These are phyloP conservation scores for Tricholoma sp. DNA, from an alignment of 768 basidiomycete genomes.

Conservation along the genomic window DNA sequence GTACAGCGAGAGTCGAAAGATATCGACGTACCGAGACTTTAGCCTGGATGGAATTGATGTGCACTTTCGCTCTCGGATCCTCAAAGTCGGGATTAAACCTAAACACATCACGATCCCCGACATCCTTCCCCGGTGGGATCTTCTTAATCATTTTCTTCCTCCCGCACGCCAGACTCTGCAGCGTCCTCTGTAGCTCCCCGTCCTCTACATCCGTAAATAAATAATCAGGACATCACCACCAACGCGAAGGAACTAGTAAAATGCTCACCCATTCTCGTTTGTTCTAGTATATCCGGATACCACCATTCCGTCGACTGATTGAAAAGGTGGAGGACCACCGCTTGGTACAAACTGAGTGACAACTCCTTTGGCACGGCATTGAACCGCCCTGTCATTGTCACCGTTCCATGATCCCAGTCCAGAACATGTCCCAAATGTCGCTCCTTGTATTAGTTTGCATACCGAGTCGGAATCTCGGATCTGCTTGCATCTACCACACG, in stretches of 20 bases:
- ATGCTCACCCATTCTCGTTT: constrained; percentile 69
- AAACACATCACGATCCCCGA: constrained; percentile 74
- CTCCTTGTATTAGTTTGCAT: constrained; percentile 64
- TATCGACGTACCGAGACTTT: too few relatives aligned
- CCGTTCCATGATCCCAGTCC: constrained; percentile 87
- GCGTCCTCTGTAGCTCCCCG: constrained; percentile 48
- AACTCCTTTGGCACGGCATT: constrained; percentile 72
- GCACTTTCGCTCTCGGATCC: constrained; percentile 72
- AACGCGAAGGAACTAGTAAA: neutral
- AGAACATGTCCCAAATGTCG: constrained; percentile 76
- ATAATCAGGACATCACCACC: neutral
- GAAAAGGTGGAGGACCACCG: too few relatives aligned
- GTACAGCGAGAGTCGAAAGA: too few relatives aligned
- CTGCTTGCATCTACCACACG: constrained; percentile 59
- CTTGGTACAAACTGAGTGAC: constrained; percentile 83
- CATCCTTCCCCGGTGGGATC: constrained; percentile 70
- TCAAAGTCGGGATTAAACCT: constrained; percentile 79
- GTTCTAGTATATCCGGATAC: constrained; percentile 62
- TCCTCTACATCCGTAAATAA: constrained; percentile 41
- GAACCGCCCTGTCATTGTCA: constrained; percentile 70
- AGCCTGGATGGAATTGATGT: too few relatives aligned
- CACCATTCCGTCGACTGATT: too few relatives aligned
- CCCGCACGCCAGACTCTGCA: neutral
- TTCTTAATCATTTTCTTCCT: constrained; percentile 60
- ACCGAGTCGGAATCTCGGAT: constrained; percentile 62